Percentiles rank a stretch among this genome's conserved stretches.
phyloP scores from a whole-genome alignment of 306 rosid genomes.

The Alnus rubra region DNA sequence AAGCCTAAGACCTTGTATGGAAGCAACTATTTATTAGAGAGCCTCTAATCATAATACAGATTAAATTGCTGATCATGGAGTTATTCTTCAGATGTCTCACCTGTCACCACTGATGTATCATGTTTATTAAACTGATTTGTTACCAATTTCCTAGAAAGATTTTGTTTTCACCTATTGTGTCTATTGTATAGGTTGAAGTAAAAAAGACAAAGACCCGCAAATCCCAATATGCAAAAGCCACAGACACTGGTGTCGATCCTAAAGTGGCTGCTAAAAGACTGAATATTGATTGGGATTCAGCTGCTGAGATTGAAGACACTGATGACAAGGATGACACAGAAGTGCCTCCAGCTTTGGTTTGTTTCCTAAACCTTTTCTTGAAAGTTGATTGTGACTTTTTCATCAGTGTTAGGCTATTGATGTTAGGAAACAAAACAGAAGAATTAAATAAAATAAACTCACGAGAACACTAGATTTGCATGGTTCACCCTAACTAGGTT shows the following conservation, averaged over 20 bases:
- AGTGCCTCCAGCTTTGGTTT: conserved; percentile 83
- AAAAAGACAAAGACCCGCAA: conserved; percentile 71
- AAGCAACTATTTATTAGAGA: not conserved
- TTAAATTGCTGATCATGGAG: not conserved
- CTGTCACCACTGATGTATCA: not conserved
- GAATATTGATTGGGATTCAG: conserved; percentile 89
- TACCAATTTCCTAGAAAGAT: conserved; percentile 1
- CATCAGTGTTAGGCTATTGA: not conserved
- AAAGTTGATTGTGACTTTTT: not conserved
- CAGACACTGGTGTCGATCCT: conserved; percentile 89
- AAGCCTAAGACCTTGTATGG: not conserved
- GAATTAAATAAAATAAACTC: too few species aligned
- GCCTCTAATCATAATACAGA: not conserved
- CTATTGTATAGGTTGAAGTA: conserved; percentile 51
- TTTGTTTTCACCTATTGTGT: conserved; percentile 8
- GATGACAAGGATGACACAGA: conserved; percentile 52
- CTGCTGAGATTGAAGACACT: conserved; percentile 78
- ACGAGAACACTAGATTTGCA: too few species aligned
- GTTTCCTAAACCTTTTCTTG: conserved; percentile 33
- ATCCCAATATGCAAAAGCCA: conserved; percentile 84
- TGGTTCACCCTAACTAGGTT: too few species aligned
- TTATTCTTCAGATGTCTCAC: not conserved
- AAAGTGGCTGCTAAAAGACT: conserved; percentile 76
- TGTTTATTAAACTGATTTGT: not conserved
- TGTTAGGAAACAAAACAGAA: too few species aligned